phyloP scores from a whole-genome alignment of 2,329 filamentous ascomycete genomes.

The Aspergillus sojae region DNA sequence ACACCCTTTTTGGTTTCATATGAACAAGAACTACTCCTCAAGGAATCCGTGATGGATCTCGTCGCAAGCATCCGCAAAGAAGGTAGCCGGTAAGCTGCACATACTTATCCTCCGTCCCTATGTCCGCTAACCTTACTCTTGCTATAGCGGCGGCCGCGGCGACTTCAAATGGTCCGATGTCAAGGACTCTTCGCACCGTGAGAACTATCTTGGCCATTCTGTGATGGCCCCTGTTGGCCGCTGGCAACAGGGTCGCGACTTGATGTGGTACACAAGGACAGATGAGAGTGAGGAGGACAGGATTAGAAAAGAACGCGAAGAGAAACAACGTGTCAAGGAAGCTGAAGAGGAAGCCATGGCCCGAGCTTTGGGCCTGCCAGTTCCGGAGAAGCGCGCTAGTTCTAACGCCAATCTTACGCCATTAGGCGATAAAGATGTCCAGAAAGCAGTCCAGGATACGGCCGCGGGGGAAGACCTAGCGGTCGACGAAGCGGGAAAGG shows the following conservation, averaged over 20 bases:
- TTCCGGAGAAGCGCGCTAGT: constrained; percentile 58
- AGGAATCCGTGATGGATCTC: constrained; percentile 73
- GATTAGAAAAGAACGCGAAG: constrained; percentile 64
- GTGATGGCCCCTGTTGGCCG: constrained; percentile 89
- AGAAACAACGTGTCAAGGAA: constrained; percentile 81
- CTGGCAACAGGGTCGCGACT: constrained; percentile 79
- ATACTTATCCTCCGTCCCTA: neutral
- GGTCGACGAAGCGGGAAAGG: constrained; percentile 29
- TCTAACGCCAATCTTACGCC: constrained; percentile 67
- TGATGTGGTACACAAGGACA: constrained; percentile 66
- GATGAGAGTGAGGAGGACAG: constrained; percentile 54
- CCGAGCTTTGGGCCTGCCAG: constrained; percentile 76
- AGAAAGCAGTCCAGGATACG: constrained; percentile 53
- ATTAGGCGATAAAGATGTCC: constrained; percentile 64
- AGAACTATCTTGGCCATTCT: constrained; percentile 88
- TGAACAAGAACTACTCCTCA: neutral
- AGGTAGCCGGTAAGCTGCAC: constrained; percentile 62
- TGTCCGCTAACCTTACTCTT: constrained; percentile 13
- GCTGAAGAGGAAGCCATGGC: constrained; percentile 91
- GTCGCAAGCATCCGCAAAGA: constrained; percentile 92
- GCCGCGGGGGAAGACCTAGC: constrained; percentile 32
- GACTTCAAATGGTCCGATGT: constrained; percentile 98
- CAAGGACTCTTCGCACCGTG: constrained; percentile 80
- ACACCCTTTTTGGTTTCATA: neutral
- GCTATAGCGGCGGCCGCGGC: constrained; percentile 72